Evolutionary conservation across 495 filamentous ascomycete genomes (phyloP).

Genomic region (Cercophora newfieldiana): DNA sequence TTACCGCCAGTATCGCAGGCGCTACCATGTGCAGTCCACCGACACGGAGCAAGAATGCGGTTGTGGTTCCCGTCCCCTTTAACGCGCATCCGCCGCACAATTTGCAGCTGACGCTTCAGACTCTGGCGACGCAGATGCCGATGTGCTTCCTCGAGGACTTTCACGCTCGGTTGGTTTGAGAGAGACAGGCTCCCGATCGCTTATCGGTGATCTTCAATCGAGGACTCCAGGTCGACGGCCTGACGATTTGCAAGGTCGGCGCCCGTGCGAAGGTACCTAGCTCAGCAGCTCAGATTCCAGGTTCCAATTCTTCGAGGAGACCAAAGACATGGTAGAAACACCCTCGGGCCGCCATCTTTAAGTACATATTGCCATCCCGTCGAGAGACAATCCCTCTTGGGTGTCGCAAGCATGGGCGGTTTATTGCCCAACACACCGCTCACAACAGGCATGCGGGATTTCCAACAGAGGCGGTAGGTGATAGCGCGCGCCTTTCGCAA

Average conservation of each 20-base stretch:
- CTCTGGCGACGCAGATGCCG: too few relatives aligned
- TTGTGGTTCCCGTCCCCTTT: too few relatives aligned
- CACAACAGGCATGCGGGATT: not conserved
- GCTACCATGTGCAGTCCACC: not conserved
- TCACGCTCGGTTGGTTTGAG: not conserved
- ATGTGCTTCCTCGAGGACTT: not conserved
- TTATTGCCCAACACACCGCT: not conserved
- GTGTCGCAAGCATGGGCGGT: not conserved
- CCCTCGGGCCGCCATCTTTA: not conserved
- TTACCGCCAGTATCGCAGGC: not conserved
- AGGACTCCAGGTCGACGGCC: too few relatives aligned
- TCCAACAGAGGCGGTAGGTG: not conserved
- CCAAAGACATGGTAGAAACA: not conserved
- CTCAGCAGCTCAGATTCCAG: not conserved
- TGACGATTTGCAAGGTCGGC: too few relatives aligned
- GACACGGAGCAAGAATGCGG: not conserved
- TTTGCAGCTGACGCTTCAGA: not conserved
- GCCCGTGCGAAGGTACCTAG: too few relatives aligned
- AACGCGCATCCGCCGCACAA: not conserved
- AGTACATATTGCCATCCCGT: not conserved
- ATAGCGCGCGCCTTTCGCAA: conserved; percentile 10
- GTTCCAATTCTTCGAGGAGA: conserved; percentile 7
- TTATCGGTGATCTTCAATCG: not conserved
- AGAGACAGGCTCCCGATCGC: not conserved
- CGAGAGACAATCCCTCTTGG: not conserved